A percentile compares a stretch with the other conserved stretches of the same genome.
Evolutionary conservation across 257 asterid genomes (phyloP).

Genomic region (Solanum pinnatisectum): DNA sequence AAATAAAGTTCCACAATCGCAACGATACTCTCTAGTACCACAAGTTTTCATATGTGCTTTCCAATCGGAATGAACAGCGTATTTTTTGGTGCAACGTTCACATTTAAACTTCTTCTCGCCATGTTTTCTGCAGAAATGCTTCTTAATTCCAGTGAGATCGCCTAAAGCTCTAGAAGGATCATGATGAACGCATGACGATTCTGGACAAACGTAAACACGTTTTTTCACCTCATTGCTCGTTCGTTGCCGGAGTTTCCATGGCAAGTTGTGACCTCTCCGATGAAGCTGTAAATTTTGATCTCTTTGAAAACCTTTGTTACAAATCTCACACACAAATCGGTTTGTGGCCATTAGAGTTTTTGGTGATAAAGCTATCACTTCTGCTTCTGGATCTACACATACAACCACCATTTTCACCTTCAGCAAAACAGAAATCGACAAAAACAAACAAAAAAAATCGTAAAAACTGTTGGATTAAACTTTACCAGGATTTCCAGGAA

Average conservation of each 20-base stretch:
- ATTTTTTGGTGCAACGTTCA: constrained; percentile 75
- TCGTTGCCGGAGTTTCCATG: constrained; percentile 87
- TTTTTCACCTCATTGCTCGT: constrained; percentile 44
- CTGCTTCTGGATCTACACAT: constrained; percentile 81
- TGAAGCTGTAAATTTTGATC: constrained; percentile 94
- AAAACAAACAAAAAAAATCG: neutral
- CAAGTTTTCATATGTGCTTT: constrained; percentile 94
- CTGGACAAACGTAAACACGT: constrained; percentile 88
- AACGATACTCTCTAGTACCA: constrained; percentile 81
- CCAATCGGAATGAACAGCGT: constrained; percentile 87
- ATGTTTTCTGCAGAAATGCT: constrained; percentile 86
- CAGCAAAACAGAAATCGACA: neutral
- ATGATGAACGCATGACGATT: constrained; percentile 57
- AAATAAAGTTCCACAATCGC: constrained; percentile 89
- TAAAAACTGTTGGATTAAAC: neutral
- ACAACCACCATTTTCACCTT: neutral
- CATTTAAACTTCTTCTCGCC: constrained; percentile 84
- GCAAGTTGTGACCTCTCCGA: constrained; percentile 86
- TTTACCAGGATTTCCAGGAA: constrained; percentile 96
- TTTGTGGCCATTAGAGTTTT: constrained; percentile 65
- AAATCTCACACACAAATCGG: constrained; percentile 82
- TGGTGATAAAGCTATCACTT: constrained; percentile 80
- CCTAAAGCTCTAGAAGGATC: constrained; percentile 84
- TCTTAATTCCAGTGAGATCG: constrained; percentile 85
- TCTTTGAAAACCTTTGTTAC: constrained; percentile 88